phyloP scores from a whole-genome alignment of 192 early-diverging fungal genomes.

The Thoreauomyces humboldtii region DNA sequence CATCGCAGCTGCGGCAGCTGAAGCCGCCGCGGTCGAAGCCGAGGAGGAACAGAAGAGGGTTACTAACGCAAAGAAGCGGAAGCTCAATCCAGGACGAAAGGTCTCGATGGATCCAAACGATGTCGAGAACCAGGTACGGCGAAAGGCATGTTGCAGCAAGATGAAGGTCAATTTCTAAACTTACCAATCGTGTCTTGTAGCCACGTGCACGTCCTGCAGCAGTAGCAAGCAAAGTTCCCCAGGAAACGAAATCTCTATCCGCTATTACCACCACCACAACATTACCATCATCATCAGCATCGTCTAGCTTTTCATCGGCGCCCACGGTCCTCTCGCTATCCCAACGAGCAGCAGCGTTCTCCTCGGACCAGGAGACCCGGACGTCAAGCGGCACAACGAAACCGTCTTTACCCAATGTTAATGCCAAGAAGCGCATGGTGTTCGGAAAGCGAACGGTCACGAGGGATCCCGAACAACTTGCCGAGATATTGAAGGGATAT shows the following conservation, averaged over 20 bases:
- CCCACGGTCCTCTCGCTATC: background rate
- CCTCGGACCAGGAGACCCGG: background rate
- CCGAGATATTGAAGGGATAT: constrained; percentile 8
- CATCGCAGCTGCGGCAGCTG: background rate
- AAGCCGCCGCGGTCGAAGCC: background rate
- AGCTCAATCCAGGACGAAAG: background rate
- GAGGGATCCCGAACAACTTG: constrained; percentile 10
- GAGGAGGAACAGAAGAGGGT: background rate
- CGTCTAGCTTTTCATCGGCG: background rate
- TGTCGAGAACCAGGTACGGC: background rate
- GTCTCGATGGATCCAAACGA: background rate
- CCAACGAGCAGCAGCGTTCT: too few relatives aligned
- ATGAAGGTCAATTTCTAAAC: too few relatives aligned
- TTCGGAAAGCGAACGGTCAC: constrained; percentile 13
- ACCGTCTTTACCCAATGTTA: constrained; percentile 10
- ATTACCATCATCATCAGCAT: background rate
- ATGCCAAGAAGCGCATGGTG: constrained; percentile 12
- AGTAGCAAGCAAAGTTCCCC: too few relatives aligned
- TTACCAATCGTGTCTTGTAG: background rate
- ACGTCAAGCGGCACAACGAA: background rate
- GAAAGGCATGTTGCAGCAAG: background rate
- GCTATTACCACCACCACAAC: background rate
- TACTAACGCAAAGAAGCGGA: constrained; percentile 1
- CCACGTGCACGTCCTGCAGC: background rate
- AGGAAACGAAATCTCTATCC: background rate